These are phyloP conservation scores for Polygonum maritimum DNA, from an alignment of 148 eudicot genomes.

Conservation along the genomic window DNA sequence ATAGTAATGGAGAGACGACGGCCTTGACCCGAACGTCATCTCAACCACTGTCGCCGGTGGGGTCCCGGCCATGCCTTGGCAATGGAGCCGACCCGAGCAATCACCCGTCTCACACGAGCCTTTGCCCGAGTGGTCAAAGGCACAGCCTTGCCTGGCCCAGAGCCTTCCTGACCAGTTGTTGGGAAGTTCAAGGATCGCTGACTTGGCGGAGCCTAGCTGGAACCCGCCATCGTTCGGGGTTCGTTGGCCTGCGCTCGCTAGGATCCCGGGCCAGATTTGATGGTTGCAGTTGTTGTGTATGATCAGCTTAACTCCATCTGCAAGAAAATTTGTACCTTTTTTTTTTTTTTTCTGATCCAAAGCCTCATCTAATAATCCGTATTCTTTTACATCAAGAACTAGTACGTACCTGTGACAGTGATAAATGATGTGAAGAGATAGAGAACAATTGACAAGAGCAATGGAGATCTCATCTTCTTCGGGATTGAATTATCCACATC, in stretches of 20 bases:
- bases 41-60: constrained; percentile 91
- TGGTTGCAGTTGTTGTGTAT: constrained; percentile 81
- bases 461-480: not conserved
- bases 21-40: constrained; percentile 69
- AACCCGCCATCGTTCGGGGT: constrained; percentile 77
- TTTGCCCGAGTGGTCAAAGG: constrained; percentile 40
- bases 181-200: constrained; percentile 52
- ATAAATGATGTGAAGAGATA: not conserved
- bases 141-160: constrained; percentile 86
- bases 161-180: constrained; percentile 87
- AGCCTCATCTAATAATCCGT: no score
- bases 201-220: constrained; percentile 49
- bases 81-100: constrained; percentile 51
- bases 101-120: constrained; percentile 79
- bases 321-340: not conserved
- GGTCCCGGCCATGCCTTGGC: constrained; percentile 54
- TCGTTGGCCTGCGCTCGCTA: constrained; percentile 57
- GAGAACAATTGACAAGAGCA: not conserved
- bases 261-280: constrained; percentile 78
- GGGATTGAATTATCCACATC: not conserved
- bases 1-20: constrained; percentile 33
- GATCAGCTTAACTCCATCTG: constrained; percentile 72
- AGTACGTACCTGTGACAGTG: not conserved
- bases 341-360: no score
- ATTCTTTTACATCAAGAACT: not conserved